phyloP scores from a whole-genome alignment of 169 alveolate genomes.

The Blepharisma undulans region DNA sequence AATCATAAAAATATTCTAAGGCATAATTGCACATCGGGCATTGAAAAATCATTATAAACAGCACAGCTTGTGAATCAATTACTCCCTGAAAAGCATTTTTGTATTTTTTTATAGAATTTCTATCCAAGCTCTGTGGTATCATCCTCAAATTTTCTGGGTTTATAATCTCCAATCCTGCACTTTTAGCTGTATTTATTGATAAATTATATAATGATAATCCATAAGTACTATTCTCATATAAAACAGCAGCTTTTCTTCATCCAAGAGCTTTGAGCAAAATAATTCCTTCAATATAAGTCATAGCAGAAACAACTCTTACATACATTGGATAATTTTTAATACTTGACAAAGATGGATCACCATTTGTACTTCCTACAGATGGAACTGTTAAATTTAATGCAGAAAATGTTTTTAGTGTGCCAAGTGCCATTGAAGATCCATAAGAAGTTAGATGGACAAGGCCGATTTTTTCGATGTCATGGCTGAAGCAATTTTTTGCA shows the following conservation, averaged over 20 bases:
- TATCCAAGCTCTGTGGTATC: background rate
- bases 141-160: background rate
- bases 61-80: background rate
- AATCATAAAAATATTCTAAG: background rate
- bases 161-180: background rate
- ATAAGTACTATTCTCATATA: background rate
- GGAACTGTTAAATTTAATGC: background rate
- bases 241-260: background rate
- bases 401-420: background rate
- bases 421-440: background rate
- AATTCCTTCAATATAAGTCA: background rate
- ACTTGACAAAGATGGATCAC: background rate
- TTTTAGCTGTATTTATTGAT: background rate
- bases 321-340: background rate
- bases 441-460: background rate
- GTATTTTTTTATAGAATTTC: background rate
- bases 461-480: background rate
- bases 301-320: background rate
- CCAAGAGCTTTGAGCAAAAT: background rate
- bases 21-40: background rate
- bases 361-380: background rate
- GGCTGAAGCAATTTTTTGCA: background rate
- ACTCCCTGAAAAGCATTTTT: background rate
- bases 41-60: background rate
- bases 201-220: background rate